These are phyloP conservation scores for Phialemonium atrogriseum DNA, from an alignment of 2,329 filamentous ascomycete species.

Conservation along the genomic window DNA sequence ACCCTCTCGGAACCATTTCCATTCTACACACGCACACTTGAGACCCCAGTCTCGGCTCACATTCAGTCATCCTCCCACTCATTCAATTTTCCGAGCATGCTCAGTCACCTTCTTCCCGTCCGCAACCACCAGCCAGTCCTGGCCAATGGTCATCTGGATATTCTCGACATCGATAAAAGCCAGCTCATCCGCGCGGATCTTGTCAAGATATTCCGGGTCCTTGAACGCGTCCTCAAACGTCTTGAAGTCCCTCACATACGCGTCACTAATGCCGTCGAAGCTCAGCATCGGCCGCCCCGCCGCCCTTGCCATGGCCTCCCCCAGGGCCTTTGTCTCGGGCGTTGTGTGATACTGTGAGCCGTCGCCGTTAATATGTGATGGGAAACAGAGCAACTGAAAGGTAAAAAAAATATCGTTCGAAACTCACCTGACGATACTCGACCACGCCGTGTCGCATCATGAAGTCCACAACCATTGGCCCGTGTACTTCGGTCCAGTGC, in stretches of 20 bases:
- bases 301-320: not conserved
- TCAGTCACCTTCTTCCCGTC: slow-evolving; percentile 1
- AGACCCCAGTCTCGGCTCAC: too few relatives aligned
- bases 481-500: too few relatives aligned
- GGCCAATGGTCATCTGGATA: not conserved
- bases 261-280: slow-evolving; percentile 1
- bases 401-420: too few relatives aligned
- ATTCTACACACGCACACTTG: too few relatives aligned
- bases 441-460: too few relatives aligned
- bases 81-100: too few relatives aligned
- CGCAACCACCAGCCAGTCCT: not conserved
- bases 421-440: too few relatives aligned
- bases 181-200: slow-evolving; percentile 1
- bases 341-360: slow-evolving; percentile 3
- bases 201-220: slow-evolving; percentile 2
- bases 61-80: too few relatives aligned
- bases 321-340: not conserved
- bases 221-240: slow-evolving; percentile 1
- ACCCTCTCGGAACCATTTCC: too few relatives aligned
- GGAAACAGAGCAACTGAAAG: too few relatives aligned
- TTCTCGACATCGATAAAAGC: slow-evolving; percentile 1
- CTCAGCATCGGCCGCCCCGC: not conserved
- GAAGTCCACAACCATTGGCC: too few relatives aligned
- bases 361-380: too few relatives aligned
- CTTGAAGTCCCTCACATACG: slow-evolving; percentile 1